These are phyloP conservation scores for Cladosporium sp. DNA, from an alignment of 2,329 filamentous ascomycete species.

Conservation along the genomic window DNA sequence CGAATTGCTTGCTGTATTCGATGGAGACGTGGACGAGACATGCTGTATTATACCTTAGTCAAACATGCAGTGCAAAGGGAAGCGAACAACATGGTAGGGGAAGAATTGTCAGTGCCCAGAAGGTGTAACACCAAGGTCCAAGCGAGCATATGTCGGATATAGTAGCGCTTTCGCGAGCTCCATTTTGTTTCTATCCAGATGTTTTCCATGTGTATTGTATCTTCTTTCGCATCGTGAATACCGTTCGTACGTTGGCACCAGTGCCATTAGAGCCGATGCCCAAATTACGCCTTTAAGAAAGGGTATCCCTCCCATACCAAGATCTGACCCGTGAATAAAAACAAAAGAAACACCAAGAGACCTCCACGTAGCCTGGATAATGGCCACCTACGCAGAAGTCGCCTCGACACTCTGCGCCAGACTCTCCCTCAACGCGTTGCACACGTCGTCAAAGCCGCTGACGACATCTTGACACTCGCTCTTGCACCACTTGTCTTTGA, in stretches of 20 bases:
- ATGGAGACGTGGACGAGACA: too few species aligned
- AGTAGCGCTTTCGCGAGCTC: background rate
- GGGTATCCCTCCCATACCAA: conserved; percentile 7
- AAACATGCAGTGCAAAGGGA: background rate
- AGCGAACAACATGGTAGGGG: background rate
- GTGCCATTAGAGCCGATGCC: background rate
- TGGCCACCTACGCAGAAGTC: background rate
- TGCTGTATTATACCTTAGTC: background rate
- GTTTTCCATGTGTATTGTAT: background rate
- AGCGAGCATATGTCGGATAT: background rate
- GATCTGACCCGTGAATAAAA: background rate
- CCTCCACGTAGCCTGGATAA: background rate
- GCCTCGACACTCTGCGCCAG: conserved; percentile 15
- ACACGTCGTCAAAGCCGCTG: conserved; percentile 87
- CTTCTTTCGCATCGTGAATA: background rate
- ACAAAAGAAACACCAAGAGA: background rate
- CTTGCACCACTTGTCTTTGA: conserved; percentile 77
- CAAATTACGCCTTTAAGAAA: conserved; percentile 1
- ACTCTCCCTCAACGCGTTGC: conserved; percentile 71
- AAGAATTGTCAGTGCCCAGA: background rate
- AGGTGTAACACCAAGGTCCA: background rate
- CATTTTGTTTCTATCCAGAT: background rate
- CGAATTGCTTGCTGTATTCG: background rate
- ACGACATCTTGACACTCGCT: conserved; percentile 84
- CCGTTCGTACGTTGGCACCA: background rate